A percentile compares a stretch with the other conserved stretches of the same genome.
phyloP scores from a whole-genome alignment of 345 rosid species.

The Isatis tinctoria region DNA sequence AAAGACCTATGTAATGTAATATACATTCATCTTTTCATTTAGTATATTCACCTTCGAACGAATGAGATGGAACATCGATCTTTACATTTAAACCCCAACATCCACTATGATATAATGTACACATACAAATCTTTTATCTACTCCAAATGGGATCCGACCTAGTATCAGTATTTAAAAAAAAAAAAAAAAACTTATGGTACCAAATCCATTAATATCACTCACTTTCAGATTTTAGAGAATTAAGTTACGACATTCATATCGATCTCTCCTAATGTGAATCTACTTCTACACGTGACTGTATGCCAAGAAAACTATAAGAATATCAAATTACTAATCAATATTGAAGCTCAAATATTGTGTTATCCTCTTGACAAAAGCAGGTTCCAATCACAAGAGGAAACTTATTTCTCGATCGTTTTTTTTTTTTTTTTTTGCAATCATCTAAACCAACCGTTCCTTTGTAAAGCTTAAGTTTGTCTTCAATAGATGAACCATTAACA shows the following conservation, averaged over 20 bases:
- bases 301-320: not conserved
- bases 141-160: not conserved
- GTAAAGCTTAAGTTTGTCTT: too few species aligned
- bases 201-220: not conserved
- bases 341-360: not conserved
- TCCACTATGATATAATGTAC: not conserved
- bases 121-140: not conserved
- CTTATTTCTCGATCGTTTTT: not conserved
- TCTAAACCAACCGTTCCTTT: not conserved
- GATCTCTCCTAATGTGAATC: not conserved
- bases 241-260: not conserved
- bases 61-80: too few species aligned
- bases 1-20: conserved; percentile 51
- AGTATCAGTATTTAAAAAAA: too few species aligned
- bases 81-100: not conserved
- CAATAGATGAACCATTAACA: too few species aligned
- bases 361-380: not conserved
- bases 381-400: not conserved
- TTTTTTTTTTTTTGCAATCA: not conserved
- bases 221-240: not conserved
- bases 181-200: too few species aligned
- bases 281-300: not conserved
- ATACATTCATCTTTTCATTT: too few species aligned
- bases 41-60: too few species aligned
- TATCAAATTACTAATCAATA: not conserved